Evolutionary conservation across 2,329 filamentous ascomycete species (phyloP), one percentile per base, ranked within the genome.

Genomic region (Aspergillus quadricinctus): DNA sequence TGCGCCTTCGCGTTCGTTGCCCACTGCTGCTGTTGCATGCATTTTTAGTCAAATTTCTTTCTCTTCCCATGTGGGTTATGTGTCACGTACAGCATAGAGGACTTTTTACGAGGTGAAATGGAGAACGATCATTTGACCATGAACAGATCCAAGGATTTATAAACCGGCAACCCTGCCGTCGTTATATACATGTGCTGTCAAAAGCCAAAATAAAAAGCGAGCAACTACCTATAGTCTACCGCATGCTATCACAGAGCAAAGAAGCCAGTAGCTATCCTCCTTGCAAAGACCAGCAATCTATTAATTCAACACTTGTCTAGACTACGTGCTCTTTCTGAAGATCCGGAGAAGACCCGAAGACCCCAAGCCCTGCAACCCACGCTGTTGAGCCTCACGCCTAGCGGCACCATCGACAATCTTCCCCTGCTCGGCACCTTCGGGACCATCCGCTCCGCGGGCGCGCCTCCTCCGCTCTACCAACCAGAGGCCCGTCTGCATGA

Each of bases 401-500:
- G 69, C 72, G 25, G 74, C 74, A 5, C 69, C 70, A 58, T 75
- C 72, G 29, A 66, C 56, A 31, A 58, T 59, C 21, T 58, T 54
- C 11, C 54, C 64, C 1, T 48, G 64, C 3, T 58, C 57, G 17
- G 57, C 61, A 9, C 56, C 58, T 3, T 29, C 52, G 1, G 10
- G 14, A 9, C 31, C 49, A 21, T 9, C 25, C 2, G 2, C 10
- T 17, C 28, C 40, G 9, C 48, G 35, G 3, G 57, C 23, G 9
- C 52, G 35, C 21, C 60, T 52, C 43, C 57, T 54, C 14, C 63
- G 62, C 58, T 75, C 74, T 55, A 79, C 69, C 25, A 80, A 57
- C 60, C 72, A 74, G 43, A 95, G 74, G 56, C 90, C 72, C 19
- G 85, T 66, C 50, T 85, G 83, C 87, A 94, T 92, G 55, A 80